phyloP scores from a whole-genome alignment of 2,329 filamentous ascomycete species.

The Lasiodiplodia gonubiensis region DNA sequence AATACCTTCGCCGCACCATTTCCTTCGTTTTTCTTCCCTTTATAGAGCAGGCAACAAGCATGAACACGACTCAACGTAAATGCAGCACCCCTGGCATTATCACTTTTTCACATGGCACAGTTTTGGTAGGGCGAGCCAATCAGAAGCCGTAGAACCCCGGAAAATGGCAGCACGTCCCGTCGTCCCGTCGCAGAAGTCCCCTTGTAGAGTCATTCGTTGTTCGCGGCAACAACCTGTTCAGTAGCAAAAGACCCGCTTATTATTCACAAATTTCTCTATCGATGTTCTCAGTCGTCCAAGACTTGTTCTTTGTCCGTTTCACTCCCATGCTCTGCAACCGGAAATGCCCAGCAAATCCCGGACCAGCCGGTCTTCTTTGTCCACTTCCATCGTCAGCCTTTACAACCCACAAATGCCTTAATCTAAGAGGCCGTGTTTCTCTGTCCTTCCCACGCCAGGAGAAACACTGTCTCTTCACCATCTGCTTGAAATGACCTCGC shows the following conservation, averaged over 20 bases:
- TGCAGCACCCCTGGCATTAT: neutral
- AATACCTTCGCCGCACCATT: neutral
- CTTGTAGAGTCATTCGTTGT: neutral
- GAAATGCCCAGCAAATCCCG: neutral
- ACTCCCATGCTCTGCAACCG: slow-evolving; percentile 14
- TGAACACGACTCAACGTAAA: neutral
- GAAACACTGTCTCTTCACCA: neutral
- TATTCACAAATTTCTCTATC: neutral
- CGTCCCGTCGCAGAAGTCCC: neutral
- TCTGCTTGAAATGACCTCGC: neutral
- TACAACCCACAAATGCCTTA: neutral
- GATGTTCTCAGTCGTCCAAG: slow-evolving; percentile 2
- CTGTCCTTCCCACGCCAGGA: neutral
- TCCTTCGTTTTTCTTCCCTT: neutral
- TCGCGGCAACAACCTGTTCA: neutral
- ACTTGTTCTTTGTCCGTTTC: slow-evolving; percentile 6
- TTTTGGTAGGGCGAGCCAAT: neutral
- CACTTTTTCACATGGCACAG: neutral
- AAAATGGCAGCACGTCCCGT: neutral
- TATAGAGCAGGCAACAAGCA: neutral
- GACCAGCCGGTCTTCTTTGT: slow-evolving; percentile 5
- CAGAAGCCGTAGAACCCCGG: neutral
- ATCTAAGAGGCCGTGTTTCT: neutral
- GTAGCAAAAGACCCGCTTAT: neutral
- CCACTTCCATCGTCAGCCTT: neutral